Evolutionary conservation across 495 filamentous ascomycete genomes (phyloP).

Genomic region (Trichoderma virens): DNA sequence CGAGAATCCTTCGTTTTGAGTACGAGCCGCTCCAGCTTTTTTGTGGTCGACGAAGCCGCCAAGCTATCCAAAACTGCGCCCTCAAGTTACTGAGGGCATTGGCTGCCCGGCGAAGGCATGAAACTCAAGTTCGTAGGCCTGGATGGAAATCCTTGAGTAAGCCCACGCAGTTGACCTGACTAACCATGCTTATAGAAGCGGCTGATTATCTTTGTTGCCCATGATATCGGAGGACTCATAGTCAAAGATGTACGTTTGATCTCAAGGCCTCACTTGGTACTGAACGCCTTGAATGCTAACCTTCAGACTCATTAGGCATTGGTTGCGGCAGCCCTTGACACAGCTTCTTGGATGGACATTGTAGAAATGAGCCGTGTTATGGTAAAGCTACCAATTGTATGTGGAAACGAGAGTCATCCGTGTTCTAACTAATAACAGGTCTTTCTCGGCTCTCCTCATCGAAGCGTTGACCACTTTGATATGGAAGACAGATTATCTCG

Average conservation of each 20-base stretch:
- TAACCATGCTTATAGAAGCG: constrained; percentile 9
- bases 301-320: constrained; percentile 4
- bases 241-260: constrained; percentile 14
- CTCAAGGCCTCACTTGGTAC: background rate
- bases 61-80: constrained; percentile 13
- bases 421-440: background rate
- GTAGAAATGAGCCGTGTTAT: constrained; percentile 15
- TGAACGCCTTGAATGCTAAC: background rate
- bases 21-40: constrained; percentile 11
- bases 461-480: constrained; percentile 10
- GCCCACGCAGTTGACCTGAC: background rate
- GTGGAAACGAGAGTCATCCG: background rate
- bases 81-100: constrained; percentile 12
- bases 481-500: constrained; percentile 17
- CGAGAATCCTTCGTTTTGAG: constrained; percentile 10
- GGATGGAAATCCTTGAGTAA: background rate
- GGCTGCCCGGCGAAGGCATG: constrained; percentile 2
- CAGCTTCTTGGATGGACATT: constrained; percentile 13
- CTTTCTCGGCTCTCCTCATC: constrained; percentile 18
- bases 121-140: background rate
- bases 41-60: constrained; percentile 7
- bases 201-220: constrained; percentile 16
- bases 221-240: constrained; percentile 18
- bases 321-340: constrained; percentile 9
- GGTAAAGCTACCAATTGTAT: background rate